phyloP scores from a whole-genome alignment of 2,329 filamentous ascomycete species.

The Karstenula rhodostoma region DNA sequence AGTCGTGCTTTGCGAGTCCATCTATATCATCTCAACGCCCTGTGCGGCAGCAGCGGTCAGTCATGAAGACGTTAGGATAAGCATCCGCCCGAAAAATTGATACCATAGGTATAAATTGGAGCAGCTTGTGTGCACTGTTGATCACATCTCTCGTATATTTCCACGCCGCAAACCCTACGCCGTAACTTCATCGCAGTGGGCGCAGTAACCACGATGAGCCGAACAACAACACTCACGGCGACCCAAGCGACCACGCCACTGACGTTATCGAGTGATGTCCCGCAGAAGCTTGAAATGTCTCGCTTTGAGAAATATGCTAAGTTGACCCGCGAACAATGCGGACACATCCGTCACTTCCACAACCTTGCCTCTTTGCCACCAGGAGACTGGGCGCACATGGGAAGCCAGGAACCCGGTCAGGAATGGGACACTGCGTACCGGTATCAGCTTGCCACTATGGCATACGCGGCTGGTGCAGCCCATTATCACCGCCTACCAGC shows the following conservation, averaged over 20 bases:
- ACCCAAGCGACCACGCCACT: background rate
- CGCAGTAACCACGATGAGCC: slow-evolving; percentile 6
- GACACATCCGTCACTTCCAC: slow-evolving; percentile 50
- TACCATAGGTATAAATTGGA: too few species aligned
- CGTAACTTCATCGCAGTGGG: background rate
- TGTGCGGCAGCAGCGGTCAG: background rate
- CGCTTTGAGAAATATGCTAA: slow-evolving; percentile 18
- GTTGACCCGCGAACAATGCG: slow-evolving; percentile 35
- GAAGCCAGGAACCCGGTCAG: slow-evolving; percentile 54
- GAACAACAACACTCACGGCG: background rate
- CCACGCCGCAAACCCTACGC: background rate
- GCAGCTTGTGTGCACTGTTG: too few species aligned
- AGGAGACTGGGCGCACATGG: slow-evolving; percentile 83
- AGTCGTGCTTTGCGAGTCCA: background rate
- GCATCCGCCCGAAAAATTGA: too few species aligned
- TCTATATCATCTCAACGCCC: background rate
- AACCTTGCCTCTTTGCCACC: slow-evolving; percentile 72
- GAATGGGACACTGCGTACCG: slow-evolving; percentile 50
- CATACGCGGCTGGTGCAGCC: slow-evolving; percentile 47
- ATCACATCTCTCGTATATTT: too few species aligned
- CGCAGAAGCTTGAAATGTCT: slow-evolving; percentile 4
- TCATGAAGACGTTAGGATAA: background rate
- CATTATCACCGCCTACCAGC: slow-evolving; percentile 53
- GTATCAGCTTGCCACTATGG: slow-evolving; percentile 54
- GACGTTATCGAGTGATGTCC: background rate